phyloP scores from a whole-genome alignment of 371 early-diverging fungal genomes.

The Dinochytrium kinnereticum region DNA sequence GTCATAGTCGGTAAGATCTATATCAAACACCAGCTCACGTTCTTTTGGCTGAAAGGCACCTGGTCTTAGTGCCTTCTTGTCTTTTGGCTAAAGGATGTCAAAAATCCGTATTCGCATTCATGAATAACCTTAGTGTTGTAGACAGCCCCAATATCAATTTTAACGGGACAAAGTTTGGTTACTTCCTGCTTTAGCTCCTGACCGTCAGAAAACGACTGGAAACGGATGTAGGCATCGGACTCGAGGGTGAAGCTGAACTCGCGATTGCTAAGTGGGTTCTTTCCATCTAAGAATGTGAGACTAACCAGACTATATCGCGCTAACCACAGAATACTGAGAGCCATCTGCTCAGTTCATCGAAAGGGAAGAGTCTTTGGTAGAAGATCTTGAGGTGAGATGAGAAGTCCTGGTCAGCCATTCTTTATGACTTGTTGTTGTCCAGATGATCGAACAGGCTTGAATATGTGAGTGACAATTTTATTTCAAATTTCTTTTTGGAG shows the following conservation, averaged over 20 bases:
- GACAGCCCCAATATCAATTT: conserved; percentile 98
- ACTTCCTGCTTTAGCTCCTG: conserved; percentile 83
- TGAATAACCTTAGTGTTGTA: conserved; percentile 74
- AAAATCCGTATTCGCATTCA: background rate
- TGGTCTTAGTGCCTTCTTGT: conserved; percentile 74
- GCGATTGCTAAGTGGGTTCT: conserved; percentile 75
- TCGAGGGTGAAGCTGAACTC: conserved; percentile 93
- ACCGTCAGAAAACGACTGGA: conserved; percentile 76
- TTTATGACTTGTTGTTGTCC: background rate
- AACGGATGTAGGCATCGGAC: conserved; percentile 85
- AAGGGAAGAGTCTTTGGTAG: conserved; percentile 87
- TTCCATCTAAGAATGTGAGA: conserved; percentile 32
- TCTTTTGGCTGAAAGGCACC: conserved; percentile 77
- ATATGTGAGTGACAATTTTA: too few species aligned
- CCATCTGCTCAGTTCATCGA: conserved; percentile 78
- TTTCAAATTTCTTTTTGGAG: background rate
- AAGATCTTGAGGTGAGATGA: conserved; percentile 52
- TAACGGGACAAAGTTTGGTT: conserved; percentile 74
- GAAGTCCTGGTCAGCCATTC: background rate
- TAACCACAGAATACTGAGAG: conserved; percentile 22
- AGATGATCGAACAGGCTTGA: background rate
- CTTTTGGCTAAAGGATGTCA: conserved; percentile 66
- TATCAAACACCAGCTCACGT: conserved; percentile 99
- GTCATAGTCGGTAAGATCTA: conserved; percentile 99
- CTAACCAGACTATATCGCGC: background rate